phyloP scores from a whole-genome alignment of 2,329 filamentous ascomycete genomes.

The Aspergillus puulaauensis region DNA sequence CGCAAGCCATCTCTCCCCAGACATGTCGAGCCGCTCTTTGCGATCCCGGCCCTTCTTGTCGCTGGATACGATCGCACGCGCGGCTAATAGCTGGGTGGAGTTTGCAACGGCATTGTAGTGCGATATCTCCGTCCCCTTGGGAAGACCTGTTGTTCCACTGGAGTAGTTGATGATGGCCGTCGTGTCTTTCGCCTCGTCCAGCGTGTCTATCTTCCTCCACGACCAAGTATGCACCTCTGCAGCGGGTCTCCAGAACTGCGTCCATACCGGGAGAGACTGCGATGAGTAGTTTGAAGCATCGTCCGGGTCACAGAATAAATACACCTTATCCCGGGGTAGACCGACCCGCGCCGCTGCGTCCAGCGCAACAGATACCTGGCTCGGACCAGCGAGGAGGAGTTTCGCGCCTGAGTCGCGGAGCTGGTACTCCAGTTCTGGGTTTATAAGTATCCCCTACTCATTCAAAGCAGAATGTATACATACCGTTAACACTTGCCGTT shows the following conservation, averaged over 20 bases:
- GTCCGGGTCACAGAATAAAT: conserved; percentile 4
- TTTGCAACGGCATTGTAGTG: conserved; percentile 12
- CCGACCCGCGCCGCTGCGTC: neutral
- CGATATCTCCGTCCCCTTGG: conserved; percentile 11
- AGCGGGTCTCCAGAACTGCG: neutral
- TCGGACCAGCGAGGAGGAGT: conserved; percentile 1
- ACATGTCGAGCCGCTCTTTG: neutral
- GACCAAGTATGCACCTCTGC: neutral
- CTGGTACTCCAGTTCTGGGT: conserved; percentile 9
- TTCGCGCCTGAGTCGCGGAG: conserved; percentile 7
- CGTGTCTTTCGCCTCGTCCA: conserved; percentile 1
- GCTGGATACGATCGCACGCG: neutral
- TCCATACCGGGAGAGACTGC: neutral
- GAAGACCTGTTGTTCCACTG: conserved; percentile 11
- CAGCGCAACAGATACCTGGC: neutral
- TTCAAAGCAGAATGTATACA: neutral
- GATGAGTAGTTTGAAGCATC: neutral
- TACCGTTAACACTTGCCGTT: neutral
- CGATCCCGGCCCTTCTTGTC: neutral
- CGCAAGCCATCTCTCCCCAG: conserved; percentile 8
- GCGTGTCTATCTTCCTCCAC: conserved; percentile 1
- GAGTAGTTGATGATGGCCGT: conserved; percentile 10
- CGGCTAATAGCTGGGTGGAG: conserved; percentile 3
- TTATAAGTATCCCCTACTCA: neutral
- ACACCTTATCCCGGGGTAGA: neutral